Evolutionary conservation across 345 rosid genomes (phyloP).

Genomic region (Punica granatum): DNA sequence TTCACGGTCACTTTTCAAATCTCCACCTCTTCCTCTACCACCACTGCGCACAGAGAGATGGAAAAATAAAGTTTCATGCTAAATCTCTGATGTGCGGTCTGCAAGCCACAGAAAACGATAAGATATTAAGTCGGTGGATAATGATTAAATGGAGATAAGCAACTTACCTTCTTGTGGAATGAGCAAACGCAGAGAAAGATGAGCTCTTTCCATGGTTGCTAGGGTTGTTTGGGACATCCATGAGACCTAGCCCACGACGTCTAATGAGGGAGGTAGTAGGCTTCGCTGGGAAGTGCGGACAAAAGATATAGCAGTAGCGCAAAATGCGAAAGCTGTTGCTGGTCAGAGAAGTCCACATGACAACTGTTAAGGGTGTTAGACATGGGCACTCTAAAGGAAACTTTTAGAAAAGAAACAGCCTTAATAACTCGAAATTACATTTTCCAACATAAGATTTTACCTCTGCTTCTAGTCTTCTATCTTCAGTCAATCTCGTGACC

Average conservation of each 20-base stretch:
- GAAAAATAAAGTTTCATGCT: background rate
- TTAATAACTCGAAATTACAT: background rate
- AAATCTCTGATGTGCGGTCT: background rate
- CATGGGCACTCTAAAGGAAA: background rate
- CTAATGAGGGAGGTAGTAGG: conserved; percentile 6
- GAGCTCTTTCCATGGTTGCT: conserved; percentile 10
- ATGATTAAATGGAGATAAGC: background rate
- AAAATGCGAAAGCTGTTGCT: conserved; percentile 14
- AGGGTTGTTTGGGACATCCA: conserved; percentile 6
- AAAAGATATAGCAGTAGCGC: conserved; percentile 12
- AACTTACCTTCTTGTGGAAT: conserved; percentile 31
- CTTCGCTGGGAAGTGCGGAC: conserved; percentile 12
- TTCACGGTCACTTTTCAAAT: conserved; percentile 28
- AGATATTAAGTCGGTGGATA: background rate
- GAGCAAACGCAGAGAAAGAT: conserved; percentile 29
- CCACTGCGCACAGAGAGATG: conserved; percentile 16
- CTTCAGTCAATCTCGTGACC: background rate
- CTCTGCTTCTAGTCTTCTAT: background rate
- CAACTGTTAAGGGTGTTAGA: conserved; percentile 6
- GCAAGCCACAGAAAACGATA: background rate
- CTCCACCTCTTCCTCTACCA: conserved; percentile 41
- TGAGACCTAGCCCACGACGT: conserved; percentile 6
- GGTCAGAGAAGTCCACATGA: conserved; percentile 6
- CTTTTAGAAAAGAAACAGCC: background rate
- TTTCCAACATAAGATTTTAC: background rate